These are phyloP conservation scores for Penicillium odoratum DNA, from an alignment of 495 filamentous ascomycete genomes.

Conservation along the genomic window DNA sequence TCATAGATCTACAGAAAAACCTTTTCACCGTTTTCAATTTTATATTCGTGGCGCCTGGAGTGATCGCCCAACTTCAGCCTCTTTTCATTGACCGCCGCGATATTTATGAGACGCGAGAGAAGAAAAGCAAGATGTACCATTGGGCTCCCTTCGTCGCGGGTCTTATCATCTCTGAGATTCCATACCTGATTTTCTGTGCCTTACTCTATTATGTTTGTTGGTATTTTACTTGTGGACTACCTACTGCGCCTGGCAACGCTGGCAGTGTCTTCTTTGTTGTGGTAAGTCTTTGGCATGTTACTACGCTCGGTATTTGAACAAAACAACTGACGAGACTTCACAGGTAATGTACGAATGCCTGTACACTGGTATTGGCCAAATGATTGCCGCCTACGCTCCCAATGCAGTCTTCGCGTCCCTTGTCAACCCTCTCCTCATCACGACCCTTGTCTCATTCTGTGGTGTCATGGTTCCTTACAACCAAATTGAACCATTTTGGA, in stretches of 20 bases:
- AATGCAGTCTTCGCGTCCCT: constrained; percentile 54
- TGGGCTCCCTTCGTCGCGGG: constrained; percentile 55
- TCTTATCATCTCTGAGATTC: constrained; percentile 52
- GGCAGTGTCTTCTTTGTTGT: constrained; percentile 49
- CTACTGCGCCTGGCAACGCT: constrained; percentile 38
- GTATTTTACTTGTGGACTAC: constrained; percentile 47
- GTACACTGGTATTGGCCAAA: constrained; percentile 60
- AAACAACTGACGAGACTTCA: constrained; percentile 22
- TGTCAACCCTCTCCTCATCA: constrained; percentile 55
- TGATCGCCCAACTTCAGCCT: constrained; percentile 54
- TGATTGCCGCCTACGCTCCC: constrained; percentile 58
- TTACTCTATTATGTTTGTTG: constrained; percentile 52
- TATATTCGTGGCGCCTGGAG: constrained; percentile 49
- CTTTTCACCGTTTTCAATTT: constrained; percentile 52
- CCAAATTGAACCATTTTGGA: constrained; percentile 58
- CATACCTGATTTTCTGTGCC: constrained; percentile 50
- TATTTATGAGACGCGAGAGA: constrained; percentile 53
- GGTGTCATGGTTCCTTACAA: constrained; percentile 40
- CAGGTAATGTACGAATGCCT: constrained; percentile 53
- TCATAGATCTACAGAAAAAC: constrained; percentile 28
- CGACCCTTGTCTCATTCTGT: constrained; percentile 55
- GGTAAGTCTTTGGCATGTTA: too few relatives aligned
- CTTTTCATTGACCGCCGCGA: constrained; percentile 53
- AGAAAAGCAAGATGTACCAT: constrained; percentile 53
- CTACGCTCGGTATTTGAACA: too few relatives aligned